Percentiles rank a stretch among this genome's conserved stretches.
Conservation (phyloP, 2,329 filamentous ascomycete genomes). For the Dactylellina leptospora region DNA sequence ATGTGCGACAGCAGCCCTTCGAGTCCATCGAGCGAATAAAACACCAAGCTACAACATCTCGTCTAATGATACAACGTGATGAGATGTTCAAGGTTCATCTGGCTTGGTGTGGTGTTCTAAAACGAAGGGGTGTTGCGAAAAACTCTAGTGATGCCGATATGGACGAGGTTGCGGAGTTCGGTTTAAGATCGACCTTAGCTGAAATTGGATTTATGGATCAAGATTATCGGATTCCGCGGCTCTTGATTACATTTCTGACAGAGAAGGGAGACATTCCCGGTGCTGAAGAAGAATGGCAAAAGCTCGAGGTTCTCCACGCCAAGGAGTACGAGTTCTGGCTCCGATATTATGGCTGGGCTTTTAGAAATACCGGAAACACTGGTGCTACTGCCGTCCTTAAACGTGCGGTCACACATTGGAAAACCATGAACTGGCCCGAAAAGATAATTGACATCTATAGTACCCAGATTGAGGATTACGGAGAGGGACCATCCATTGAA, state of each 20-base stretch:
- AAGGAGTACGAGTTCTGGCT: conserved; percentile 94
- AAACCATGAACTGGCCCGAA: conserved; percentile 78
- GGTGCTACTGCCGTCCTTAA: conserved; percentile 75
- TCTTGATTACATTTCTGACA: conserved; percentile 89
- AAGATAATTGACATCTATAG: conserved; percentile 77
- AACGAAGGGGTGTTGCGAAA: conserved; percentile 80
- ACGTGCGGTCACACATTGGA: conserved; percentile 69
- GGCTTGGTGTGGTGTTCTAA: conserved; percentile 93
- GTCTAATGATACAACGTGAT: conserved; percentile 83
- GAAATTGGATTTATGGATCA: conserved; percentile 78
- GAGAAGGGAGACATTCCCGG: conserved; percentile 80
- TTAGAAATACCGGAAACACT: conserved; percentile 68
- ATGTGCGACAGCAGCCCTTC: conserved; percentile 79
- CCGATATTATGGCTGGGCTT: conserved; percentile 90
- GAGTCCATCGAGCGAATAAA: conserved; percentile 87
- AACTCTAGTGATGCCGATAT: conserved; percentile 78
- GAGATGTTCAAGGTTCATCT: conserved; percentile 90
- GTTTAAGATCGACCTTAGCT: conserved; percentile 82
- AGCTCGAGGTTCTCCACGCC: conserved; percentile 73
- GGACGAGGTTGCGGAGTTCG: conserved; percentile 83
- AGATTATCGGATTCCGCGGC: conserved; percentile 85
- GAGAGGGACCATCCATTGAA: conserved; percentile 78
- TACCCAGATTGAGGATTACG: conserved; percentile 88
- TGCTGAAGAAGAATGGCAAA: conserved; percentile 80
- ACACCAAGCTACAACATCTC: conserved; percentile 86